Conservation (phyloP, 345 rosid genomes). For the Citrus sp. region DNA sequence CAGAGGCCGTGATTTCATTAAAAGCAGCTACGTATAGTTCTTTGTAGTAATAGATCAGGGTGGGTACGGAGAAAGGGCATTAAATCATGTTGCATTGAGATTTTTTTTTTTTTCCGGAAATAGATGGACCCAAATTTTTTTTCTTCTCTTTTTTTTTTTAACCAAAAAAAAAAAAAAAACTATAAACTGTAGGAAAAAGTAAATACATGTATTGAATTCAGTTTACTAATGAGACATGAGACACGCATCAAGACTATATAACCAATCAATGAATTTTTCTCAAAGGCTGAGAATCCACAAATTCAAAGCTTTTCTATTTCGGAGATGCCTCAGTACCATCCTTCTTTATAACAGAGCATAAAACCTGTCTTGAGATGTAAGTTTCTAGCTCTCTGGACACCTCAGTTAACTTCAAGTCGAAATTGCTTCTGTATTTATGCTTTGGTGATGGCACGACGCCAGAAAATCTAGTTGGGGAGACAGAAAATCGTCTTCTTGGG, state of each 20-base stretch:
- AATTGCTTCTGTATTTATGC: constrained; percentile 70
- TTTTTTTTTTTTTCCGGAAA: not conserved
- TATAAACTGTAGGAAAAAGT: not conserved
- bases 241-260: constrained; percentile 14
- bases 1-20: not conserved
- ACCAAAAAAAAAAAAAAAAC: not conserved
- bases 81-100: not conserved
- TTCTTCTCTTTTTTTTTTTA: not conserved
- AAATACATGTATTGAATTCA: constrained; percentile 6
- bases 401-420: constrained; percentile 84
- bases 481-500: constrained; percentile 87
- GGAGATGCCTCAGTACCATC: constrained; percentile 73
- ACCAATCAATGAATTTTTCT: constrained; percentile 37
- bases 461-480: constrained; percentile 43
- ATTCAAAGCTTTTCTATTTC: constrained; percentile 28
- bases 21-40: not conserved
- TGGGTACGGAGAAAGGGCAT: not conserved
- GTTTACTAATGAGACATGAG: not conserved
- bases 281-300: constrained; percentile 55
- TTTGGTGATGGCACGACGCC: constrained; percentile 59
- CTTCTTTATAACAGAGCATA: constrained; percentile 69
- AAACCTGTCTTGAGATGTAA: constrained; percentile 81
- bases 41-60: not conserved
- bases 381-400: constrained; percentile 89
- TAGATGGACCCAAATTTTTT: not conserved